Evolutionary conservation across 129 eudicot genomes (phyloP), one percentile per base, ranked within the genome.

Genomic region (Arctium minus): DNA sequence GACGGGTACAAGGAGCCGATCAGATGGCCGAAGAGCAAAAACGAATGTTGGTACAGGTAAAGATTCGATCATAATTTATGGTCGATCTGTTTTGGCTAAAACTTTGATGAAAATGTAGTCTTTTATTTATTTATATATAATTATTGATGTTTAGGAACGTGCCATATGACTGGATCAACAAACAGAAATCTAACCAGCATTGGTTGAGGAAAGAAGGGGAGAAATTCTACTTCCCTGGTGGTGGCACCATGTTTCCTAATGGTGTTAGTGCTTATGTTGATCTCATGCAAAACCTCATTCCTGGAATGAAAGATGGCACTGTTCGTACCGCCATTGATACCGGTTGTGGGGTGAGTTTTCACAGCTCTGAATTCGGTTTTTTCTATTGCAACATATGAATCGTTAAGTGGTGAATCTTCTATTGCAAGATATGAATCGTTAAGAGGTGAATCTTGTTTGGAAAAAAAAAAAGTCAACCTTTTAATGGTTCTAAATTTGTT

Each of bases 41-140:
- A 90, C 50, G 95, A 96, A 85, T 93, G 98, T 92, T 96, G 99
- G 99, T 96, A 96, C 96, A 96, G 99, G 99, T 96, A 93, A 85
- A 80, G 68, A 65, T 86, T 80, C 7, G 17, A 68, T 74, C 70
- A 0, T 22, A 22, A 22, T 22, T 22, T 22, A 22, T 22, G 27
- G 27, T 22, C 27, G 27, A 22, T 22, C 27, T 22, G 27, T 22
- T 22, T 22, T 22, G 27, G 27, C 27, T 22, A 22, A 42, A 62
- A 22, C 27, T 79, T 78, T 12, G 22, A 73, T 78, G 13, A 30
- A 56, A 40, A 72, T 3, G 5, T 42, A 65, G 40, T 73, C 83
- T 72, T 79, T 64, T 36, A 1, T 33, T 33, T 33, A 33, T 33
- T 1, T 33, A 37, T 36, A n/a, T 0, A 42, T 78, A 78, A 18